phyloP scores from a whole-genome alignment of 139 green algal genomes.

The Volvox reticuliferus region DNA sequence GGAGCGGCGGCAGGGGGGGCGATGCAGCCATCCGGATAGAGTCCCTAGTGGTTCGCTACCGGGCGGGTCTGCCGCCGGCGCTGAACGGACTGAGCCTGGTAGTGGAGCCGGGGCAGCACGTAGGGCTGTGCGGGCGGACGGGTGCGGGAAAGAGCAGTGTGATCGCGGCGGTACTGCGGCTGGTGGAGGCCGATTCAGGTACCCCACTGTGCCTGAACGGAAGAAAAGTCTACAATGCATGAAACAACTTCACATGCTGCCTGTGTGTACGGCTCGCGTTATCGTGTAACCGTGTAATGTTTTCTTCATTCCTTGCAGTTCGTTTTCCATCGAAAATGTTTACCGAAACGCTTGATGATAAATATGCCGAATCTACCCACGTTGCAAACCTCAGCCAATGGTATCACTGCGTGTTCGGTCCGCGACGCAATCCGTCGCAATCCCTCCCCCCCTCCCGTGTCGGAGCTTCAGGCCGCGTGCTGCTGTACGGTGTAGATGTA shows the following conservation, averaged over 20 bases:
- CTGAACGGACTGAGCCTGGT: constrained; percentile 54
- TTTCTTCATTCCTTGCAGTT: too few relatives aligned
- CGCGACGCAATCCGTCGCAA: too few relatives aligned
- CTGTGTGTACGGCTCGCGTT: too few relatives aligned
- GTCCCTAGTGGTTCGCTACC: constrained; percentile 23
- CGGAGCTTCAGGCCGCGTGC: neutral
- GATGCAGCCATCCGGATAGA: neutral
- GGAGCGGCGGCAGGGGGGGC: neutral
- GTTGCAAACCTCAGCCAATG: too few relatives aligned
- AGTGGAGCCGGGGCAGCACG: constrained; percentile 73
- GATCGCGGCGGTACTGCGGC: constrained; percentile 71
- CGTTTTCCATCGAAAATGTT: too few relatives aligned
- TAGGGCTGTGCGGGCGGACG: constrained; percentile 79
- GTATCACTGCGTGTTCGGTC: too few relatives aligned
- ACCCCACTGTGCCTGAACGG: too few relatives aligned
- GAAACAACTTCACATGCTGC: too few relatives aligned
- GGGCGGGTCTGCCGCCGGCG: constrained; percentile 49
- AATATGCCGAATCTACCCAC: too few relatives aligned
- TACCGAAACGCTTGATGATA: too few relatives aligned
- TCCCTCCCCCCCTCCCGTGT: neutral
- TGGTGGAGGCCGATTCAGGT: constrained; percentile 63
- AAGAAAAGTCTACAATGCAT: too few relatives aligned
- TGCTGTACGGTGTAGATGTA: constrained; percentile 56
- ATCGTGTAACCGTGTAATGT: too few relatives aligned
- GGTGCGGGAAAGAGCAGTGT: constrained; percentile 84